A percentile compares a stretch with the other conserved stretches of the same genome.
phyloP scores from a whole-genome alignment of 306 rosid species.

The Vachellia pachyceras region DNA sequence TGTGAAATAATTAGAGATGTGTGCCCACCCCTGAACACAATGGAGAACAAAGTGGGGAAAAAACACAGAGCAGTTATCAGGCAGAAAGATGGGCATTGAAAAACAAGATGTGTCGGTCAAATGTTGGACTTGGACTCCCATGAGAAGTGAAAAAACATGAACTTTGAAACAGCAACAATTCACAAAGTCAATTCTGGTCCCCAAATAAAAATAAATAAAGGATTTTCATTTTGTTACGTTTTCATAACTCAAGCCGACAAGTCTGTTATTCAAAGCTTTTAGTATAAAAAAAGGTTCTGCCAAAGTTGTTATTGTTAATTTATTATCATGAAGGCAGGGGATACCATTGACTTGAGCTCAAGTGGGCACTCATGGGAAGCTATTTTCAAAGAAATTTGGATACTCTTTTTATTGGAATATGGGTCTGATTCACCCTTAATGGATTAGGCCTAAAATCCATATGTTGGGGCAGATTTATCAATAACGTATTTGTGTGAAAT shows the following conservation, averaged over 20 bases:
- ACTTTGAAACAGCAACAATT: neutral
- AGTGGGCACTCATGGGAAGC: neutral
- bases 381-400: neutral
- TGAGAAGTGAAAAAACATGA: too few species aligned
- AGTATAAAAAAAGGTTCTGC: neutral
- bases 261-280: too few species aligned
- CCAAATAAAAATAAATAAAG: neutral
- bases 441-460: too few species aligned
- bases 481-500: too few species aligned
- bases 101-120: neutral
- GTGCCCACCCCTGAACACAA: neutral
- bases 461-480: too few species aligned
- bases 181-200: neutral
- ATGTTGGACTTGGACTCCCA: neutral
- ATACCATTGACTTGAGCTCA: neutral
- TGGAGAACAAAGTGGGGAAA: neutral
- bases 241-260: neutral
- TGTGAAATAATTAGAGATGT: neutral
- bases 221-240: neutral
- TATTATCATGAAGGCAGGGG: neutral
- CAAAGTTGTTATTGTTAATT: too few species aligned
- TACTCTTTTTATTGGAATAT: too few species aligned
- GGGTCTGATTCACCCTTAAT: too few species aligned
- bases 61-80: neutral
- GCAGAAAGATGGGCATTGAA: neutral